phyloP scores from a whole-genome alignment of 108 stramenopile species.

The Cyclotella distinguenda region DNA sequence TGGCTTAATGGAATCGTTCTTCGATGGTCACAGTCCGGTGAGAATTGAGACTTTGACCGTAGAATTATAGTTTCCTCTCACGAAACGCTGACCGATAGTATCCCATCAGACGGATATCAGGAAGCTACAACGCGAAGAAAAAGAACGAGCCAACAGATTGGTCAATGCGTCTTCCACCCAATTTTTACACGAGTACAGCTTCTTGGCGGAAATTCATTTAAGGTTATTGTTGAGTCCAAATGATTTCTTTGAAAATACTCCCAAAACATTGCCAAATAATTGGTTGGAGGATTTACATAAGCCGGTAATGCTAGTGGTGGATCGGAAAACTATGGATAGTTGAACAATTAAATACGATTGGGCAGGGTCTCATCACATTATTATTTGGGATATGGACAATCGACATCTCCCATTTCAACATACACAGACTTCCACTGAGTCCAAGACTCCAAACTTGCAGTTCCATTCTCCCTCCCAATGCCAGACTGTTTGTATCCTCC shows the following conservation, averaged over 20 bases:
- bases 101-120: slow-evolving; percentile 35
- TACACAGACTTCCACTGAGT: slow-evolving; percentile 57
- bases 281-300: slow-evolving; percentile 36
- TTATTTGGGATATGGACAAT: slow-evolving; percentile 26
- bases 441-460: slow-evolving; percentile 39
- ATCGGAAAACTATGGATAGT: background rate
- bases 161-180: slow-evolving; percentile 37
- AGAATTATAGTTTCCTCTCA: background rate
- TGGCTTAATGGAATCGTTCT: slow-evolving; percentile 49
- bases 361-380: background rate
- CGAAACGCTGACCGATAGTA: background rate
- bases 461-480: slow-evolving; percentile 67
- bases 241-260: slow-evolving; percentile 40
- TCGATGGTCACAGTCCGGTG: slow-evolving; percentile 35
- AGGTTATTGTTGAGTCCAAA: slow-evolving; percentile 39
- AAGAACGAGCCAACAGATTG: slow-evolving; percentile 28
- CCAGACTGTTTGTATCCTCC: slow-evolving; percentile 70
- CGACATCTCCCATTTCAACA: slow-evolving; percentile 41
- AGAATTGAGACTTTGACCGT: background rate
- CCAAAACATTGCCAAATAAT: slow-evolving; percentile 7
- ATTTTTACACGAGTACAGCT: slow-evolving; percentile 31
- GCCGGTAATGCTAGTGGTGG: slow-evolving; percentile 26
- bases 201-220: slow-evolving; percentile 34
- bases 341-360: background rate
- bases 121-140: slow-evolving; percentile 44